Base-by-base conservation (phyloP, 192 early-diverging fungal species). In the Funneliformis mosseae region DNA sequence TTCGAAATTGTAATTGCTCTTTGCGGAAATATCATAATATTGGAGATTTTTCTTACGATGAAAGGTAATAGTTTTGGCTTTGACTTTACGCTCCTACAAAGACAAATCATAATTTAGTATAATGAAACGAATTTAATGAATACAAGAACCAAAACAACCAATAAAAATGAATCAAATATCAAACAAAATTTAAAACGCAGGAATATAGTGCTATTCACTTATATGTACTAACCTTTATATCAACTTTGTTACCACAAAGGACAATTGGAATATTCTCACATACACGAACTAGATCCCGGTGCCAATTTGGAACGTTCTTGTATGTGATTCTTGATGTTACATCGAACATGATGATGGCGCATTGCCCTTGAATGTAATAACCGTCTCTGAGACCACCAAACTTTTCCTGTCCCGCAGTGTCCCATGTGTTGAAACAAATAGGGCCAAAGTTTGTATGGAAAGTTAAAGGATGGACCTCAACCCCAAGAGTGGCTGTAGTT, bases 291-390 rank as follows among this genome's bases (percentile, higher is more conserved):
- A 99, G 90, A 88, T 99, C 98, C 87, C 98, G 93, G 88, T 99
- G 98, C 98, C 98, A 99, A 93, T 98, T 99, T 85, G 98, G 98
- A 23, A 99, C 98, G 91, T 97, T 99, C 93, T 99, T 99, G 91
- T 99, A 99, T 81, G 98, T 99, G 82, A 99, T 99, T 80, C 98
- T 92, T 74, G 98, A 97, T 77, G 98, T 98, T 72, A 99, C 96
- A 82, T 99, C 98, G 82, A 99, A 99, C 98, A 99, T 99, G 90
- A 99, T 99, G 88, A 99, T 98, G 70, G 95, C 98, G 85, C 98
- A 99, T 87, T 99, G 95, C 81, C 98, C 98, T 85, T 97, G 94
- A 84, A 99, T 99, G 88, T 98, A 99, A 89, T 98, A 98, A 83
- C 97, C 98, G 88, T 99, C 98, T 86, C 98, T 96, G 67, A 99